Evolutionary conservation across 23 red algal genomes (phyloP).

Genomic region (Pyropia yezoensis): DNA sequence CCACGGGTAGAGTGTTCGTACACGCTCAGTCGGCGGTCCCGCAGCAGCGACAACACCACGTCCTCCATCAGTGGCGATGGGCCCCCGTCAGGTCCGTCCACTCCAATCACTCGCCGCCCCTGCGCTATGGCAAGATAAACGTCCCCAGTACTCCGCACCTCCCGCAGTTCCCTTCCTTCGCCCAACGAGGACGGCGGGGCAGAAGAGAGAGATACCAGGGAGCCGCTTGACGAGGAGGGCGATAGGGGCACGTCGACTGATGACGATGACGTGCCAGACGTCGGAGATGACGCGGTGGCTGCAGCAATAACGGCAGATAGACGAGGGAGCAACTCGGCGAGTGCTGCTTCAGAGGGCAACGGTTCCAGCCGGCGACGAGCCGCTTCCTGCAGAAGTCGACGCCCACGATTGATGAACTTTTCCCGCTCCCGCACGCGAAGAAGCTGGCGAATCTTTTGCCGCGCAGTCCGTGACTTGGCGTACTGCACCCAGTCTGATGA

Average conservation of each 20-base stretch:
- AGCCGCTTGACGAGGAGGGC: no score
- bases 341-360: slow-evolving; percentile 29
- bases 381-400: slow-evolving; percentile 37
- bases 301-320: slow-evolving; percentile 29
- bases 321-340: slow-evolving; percentile 36
- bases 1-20: neutral
- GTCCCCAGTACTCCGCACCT: slow-evolving; percentile 20
- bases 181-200: no score
- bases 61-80: slow-evolving; percentile 15
- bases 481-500: slow-evolving; percentile 75
- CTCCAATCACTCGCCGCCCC: slow-evolving; percentile 1
- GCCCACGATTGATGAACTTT: slow-evolving; percentile 50
- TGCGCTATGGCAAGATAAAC: slow-evolving; percentile 43
- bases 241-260: no score
- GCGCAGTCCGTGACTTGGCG: slow-evolving; percentile 70
- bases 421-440: slow-evolving; percentile 43
- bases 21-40: slow-evolving; percentile 22
- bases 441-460: slow-evolving; percentile 72
- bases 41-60: slow-evolving; percentile 37
- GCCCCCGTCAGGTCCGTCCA: slow-evolving; percentile 6
- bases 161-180: neutral
- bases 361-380: slow-evolving; percentile 27
- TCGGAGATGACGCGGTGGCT: neutral
- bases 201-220: no score
- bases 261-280: no score